These are phyloP conservation scores for Stephanodiscus minutulus DNA, from an alignment of 108 stramenopile species.

Conservation along the genomic window DNA sequence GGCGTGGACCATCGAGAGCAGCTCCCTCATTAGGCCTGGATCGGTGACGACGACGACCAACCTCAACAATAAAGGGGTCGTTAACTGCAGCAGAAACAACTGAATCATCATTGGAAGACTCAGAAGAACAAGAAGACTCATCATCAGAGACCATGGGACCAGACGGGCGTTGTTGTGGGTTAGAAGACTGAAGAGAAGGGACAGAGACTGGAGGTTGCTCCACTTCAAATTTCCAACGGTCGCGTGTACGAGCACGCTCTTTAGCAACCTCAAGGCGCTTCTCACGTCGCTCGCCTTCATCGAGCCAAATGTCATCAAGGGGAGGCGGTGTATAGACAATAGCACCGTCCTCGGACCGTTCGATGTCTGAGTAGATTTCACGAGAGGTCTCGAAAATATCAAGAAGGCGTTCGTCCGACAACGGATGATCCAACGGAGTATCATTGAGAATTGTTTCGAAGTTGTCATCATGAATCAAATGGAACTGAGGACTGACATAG, in stretches of 20 bases:
- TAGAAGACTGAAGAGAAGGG: background rate
- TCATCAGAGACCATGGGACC: background rate
- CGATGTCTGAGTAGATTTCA: background rate
- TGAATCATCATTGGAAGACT: background rate
- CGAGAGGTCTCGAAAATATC: background rate
- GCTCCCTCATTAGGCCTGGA: background rate
- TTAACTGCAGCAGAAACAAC: background rate
- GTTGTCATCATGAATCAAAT: background rate
- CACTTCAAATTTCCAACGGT: background rate
- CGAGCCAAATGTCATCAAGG: background rate
- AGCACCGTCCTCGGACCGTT: background rate
- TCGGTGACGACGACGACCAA: background rate
- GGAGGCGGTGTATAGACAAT: conserved; percentile 1
- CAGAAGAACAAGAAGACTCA: no score
- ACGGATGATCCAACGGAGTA: background rate
- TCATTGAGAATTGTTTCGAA: no score
- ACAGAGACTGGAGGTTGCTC: background rate
- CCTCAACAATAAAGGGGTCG: background rate
- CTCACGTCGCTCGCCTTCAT: no score
- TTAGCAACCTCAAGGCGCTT: no score
- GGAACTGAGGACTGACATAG: conserved; percentile 3
- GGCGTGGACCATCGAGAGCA: background rate
- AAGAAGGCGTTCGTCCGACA: background rate
- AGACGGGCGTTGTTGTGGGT: background rate
- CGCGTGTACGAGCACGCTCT: background rate